Base-by-base conservation (phyloP, 106 monocot species). In the Acorus gramineus region DNA sequence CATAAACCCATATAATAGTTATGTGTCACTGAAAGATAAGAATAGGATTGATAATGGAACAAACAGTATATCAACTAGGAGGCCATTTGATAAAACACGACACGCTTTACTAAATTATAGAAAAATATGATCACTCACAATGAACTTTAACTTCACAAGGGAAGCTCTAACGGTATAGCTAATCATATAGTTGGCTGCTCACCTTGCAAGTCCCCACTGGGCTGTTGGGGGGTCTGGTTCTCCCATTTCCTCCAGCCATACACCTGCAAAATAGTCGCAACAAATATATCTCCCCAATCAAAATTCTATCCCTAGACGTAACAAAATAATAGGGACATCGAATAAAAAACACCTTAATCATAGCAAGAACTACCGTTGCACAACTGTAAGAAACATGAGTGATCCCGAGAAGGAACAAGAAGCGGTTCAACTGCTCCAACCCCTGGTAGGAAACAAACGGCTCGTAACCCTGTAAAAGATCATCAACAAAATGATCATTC, bases 231-330 rank as follows among this genome's bases (percentile, higher is more conserved):
- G 3, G 73, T 77, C 61, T 80, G 87, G 13, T 68, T 73, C 55
- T 92, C 92, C 87, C 87, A 92, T 57, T 82, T 87, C 64, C 77
- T 82, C 92, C 92, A 92, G 53, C 92, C 87, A 64, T 92, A 92
- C 10, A 92, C 87, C 92, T 92, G 74, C 55, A 61, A 28, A 28
- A 28, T 28, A 28, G 28, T 28, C 28, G 1, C 28, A 28, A 28
- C 28, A 28, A 28, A 28, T 0, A 28, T 28, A 28, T 28, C 28
- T 28, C 28, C 28, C 28, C 28, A 28, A 28, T 28, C 28, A 28
- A 28, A 28, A 28, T 28, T 28, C 1, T 28, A 28, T 28, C 28
- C 28, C 28, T 1, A 28, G 28, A 28, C 28, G 1, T 28, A 28
- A 28, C 28, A 28, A 28, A 0, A 0, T 0, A 28, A 28, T 28